phyloP scores from a whole-genome alignment of 2,329 filamentous ascomycete species.

The Dactylellina haptotyla region DNA sequence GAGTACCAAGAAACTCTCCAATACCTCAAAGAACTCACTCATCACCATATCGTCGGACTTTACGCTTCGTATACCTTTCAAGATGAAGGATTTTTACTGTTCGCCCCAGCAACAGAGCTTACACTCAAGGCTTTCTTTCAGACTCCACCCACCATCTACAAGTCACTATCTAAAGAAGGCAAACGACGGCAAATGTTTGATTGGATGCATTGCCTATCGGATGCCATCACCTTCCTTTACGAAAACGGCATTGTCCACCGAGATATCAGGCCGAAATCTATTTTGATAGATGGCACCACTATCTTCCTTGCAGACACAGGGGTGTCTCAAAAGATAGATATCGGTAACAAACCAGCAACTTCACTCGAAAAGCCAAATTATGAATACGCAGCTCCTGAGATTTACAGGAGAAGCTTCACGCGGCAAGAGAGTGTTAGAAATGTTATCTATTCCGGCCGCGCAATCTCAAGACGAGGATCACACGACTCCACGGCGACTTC shows the following conservation, averaged over 20 bases:
- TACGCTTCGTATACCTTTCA: conserved; percentile 77
- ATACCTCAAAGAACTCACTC: conserved; percentile 69
- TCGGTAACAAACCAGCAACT: conserved; percentile 31
- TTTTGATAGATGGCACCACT: conserved; percentile 72
- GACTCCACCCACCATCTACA: conserved; percentile 71
- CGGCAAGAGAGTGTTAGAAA: conserved; percentile 43
- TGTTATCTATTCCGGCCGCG: conserved; percentile 45
- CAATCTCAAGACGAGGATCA: conserved; percentile 33
- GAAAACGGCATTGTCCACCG: conserved; percentile 72
- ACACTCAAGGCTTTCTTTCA: conserved; percentile 75
- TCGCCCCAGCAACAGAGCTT: conserved; percentile 74
- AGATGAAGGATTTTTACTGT: conserved; percentile 72
- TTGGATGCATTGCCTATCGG: conserved; percentile 78
- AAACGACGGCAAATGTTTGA: conserved; percentile 73
- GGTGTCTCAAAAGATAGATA: conserved; percentile 44
- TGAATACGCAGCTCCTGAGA: conserved; percentile 77
- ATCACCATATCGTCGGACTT: conserved; percentile 75
- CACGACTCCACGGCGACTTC: conserved; percentile 31
- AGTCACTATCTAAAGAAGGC: conserved; percentile 70
- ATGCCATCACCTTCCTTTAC: conserved; percentile 76
- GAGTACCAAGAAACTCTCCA: conserved; percentile 72
- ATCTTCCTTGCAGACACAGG: conserved; percentile 73
- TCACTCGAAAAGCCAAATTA: conserved; percentile 74
- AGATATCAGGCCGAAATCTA: conserved; percentile 76
- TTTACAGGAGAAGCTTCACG: conserved; percentile 61